A percentile compares a stretch with the other conserved stretches of the same genome.
Conservation (phyloP, 2,329 filamentous ascomycete genomes). For the Mycosphaerelloides madeirae region DNA sequence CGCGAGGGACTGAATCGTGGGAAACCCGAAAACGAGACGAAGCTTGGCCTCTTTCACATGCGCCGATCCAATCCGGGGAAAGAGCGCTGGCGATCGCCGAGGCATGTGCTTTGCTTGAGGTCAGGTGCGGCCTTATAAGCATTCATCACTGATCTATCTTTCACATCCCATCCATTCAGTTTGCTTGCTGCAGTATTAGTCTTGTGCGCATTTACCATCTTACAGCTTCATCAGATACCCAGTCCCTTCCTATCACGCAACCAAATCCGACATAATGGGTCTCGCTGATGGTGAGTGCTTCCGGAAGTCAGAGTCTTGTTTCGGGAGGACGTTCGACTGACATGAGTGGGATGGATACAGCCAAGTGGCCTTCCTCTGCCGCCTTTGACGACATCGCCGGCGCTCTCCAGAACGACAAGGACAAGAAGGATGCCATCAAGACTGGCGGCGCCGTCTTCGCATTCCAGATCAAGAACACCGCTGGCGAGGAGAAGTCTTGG, state of each 20-base stretch:
- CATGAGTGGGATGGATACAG: slow-evolving; percentile 9
- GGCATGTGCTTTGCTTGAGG: slow-evolving; percentile 2
- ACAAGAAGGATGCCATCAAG: slow-evolving; percentile 84
- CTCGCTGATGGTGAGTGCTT: background rate
- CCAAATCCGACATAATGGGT: slow-evolving; percentile 1
- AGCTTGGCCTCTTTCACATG: slow-evolving; percentile 9
- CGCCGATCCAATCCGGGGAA: slow-evolving; percentile 3
- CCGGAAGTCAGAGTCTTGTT: too few relatives aligned
- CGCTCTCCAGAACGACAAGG: slow-evolving; percentile 63
- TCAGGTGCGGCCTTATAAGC: slow-evolving; percentile 16
- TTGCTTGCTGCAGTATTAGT: too few relatives aligned
- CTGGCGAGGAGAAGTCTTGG: slow-evolving; percentile 79
- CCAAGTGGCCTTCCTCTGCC: slow-evolving; percentile 77
- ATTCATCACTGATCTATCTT: too few relatives aligned
- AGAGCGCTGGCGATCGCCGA: slow-evolving; percentile 8
- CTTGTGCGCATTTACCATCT: too few relatives aligned
- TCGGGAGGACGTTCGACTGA: background rate
- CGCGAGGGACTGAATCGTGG: too few relatives aligned
- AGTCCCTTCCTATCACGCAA: too few relatives aligned
- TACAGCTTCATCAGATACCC: too few relatives aligned
- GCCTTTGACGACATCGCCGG: slow-evolving; percentile 85
- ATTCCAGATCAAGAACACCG: slow-evolving; percentile 86
- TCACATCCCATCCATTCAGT: too few relatives aligned
- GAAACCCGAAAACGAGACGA: too few relatives aligned
- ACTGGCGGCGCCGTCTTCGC: slow-evolving; percentile 81